These are phyloP conservation scores for barley (Hordeum vulgare) DNA, from an alignment of 176 grass and related monocot genomes.

Conservation along the genomic window MorexV3_pseudomolecules_assembly NC_058519.1:428051925-428052424, in stretches of 20 bases:
- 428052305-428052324: slow-evolving; percentile 86
- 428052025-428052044: background rate
- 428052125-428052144: too few species aligned
- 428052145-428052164: too few species aligned
- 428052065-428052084: background rate
- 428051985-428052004: background rate
- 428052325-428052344: slow-evolving; percentile 96
- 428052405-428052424: slow-evolving; percentile 82
- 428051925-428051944: background rate
- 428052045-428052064: background rate
- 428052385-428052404: slow-evolving; percentile 93
- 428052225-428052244: slow-evolving; percentile 21
- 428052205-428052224: slow-evolving; percentile 2
- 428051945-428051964: background rate
- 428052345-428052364: slow-evolving; percentile 92
- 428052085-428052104: background rate
- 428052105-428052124: background rate
- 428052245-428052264: background rate
- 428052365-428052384: slow-evolving; percentile 99
- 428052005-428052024: background rate
- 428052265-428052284: slow-evolving; percentile 7
- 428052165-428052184: background rate
- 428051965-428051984: slow-evolving; percentile 3
- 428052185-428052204: slow-evolving; percentile 32
- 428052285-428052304: slow-evolving; percentile 16